Evolutionary conservation across 163 green algal genomes (phyloP), one percentile per base, ranked within the genome.

Genomic region (Chlorella variabilis): DNA sequence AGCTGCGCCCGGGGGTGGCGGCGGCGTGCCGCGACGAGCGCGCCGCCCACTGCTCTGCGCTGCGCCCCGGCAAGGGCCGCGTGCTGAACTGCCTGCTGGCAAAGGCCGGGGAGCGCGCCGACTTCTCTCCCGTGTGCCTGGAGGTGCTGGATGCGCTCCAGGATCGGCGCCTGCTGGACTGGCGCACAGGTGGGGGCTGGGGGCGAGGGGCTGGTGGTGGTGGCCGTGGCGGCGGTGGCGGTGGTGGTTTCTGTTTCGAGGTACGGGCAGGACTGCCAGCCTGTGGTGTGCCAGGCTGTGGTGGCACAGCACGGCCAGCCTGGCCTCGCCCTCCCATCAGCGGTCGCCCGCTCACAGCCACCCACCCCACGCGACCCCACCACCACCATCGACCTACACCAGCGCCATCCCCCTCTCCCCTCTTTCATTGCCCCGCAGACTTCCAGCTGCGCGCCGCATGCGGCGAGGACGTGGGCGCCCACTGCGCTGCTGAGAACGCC

Each of bases 31-130:
- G 61, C 29, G 2, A 15, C 13, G 61, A 39, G 61, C 31, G 29
- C 61, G 20, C 63, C 36, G 9, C 15, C 11, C 67, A 33, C 45
- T 25, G 15, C 21, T 6, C 2, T 5, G 29, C 39, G 48, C 42
- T 77, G 49, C 48, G 33, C 31, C 34, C 70, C 33, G 70, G 21
- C 31, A 62, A 41, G 33, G 4, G 18, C 29, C 31, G 31, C 5
- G 70, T 77, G 20, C 34, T 77, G 33, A 77, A 66, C 70, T 77
- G 70, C 70, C 70, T 77, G 48, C 70, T 77, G n/a, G 25, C 36
- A 4, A 36, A 38, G 48, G 70, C 70, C 0, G 33, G 45, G 20
- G 13, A 8, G 15, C 15, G 20, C 6, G 15, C 29, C 5, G 48
- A 65, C 70, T 77, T 77, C 13, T 45, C 29, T 7, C 33, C 29